Evolutionary conservation across 179 eudicot species (phyloP), one percentile per base, ranked within the genome.

Genomic region (Spergularia azorica): DNA sequence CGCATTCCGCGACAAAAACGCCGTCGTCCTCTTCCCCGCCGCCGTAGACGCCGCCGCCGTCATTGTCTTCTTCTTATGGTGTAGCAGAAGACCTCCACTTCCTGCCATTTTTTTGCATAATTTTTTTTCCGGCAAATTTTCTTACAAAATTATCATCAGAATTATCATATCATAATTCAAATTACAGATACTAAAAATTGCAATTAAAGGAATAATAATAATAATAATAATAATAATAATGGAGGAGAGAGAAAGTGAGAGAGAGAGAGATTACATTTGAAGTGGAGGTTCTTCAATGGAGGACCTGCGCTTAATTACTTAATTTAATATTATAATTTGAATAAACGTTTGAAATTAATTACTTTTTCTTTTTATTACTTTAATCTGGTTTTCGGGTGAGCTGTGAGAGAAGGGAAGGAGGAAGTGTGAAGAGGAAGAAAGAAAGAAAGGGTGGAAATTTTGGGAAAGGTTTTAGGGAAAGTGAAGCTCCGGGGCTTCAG

Each of bases 241-340:
- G 5, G 59, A 63, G 43, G 32, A 13, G 67, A 62, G 55, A 54
- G n/a, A 54, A 17, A 43, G n/a, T n/a, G 32, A 26, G 32, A 26
- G 32, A 21, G 21, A 26, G 7, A 14, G n/a, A 62, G 36, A 15
- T 51, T 77, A 77, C 81, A 81, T 70, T 81, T 61, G 77, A 72
- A 81, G 66, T 32, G 71, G 63, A 77, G 83, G 71, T 73, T 67
- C 71, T 41, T 15, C 70, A 72, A 77, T 81, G 77, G 81, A 21
- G 65, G 65, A 50, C 5, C 62, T 69, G 26, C 38, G 32, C 32
- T 26, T 26, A 26, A 43, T 43, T 43, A 43, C 8, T 43, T 43
- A 3, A 43, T 1, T 43, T 7, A 43, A 43, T 43, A 43, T 43
- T 43, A 43, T 26, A 26, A 43, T 43, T 43, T 72, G 32, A 26